These are phyloP conservation scores for Tothia fuscella DNA, from an alignment of 2,329 filamentous ascomycete species.

Conservation along the genomic window DNA sequence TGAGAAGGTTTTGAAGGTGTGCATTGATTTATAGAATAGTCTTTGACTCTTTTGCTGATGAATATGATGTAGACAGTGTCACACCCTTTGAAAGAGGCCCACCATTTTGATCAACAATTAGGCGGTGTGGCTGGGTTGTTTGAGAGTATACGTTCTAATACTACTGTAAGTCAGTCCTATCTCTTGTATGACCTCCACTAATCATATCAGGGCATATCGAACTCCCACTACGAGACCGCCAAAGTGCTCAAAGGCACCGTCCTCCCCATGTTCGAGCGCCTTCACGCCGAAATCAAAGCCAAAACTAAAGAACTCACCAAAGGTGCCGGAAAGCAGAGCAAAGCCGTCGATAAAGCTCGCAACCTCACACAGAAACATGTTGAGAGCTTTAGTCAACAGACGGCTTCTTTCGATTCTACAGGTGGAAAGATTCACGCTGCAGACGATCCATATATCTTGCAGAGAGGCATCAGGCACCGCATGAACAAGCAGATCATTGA, in stretches of 20 bases:
- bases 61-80: slow-evolving; percentile 86
- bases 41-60: background rate
- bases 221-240: slow-evolving; percentile 81
- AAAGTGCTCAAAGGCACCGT: slow-evolving; percentile 80
- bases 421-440: slow-evolving; percentile 57
- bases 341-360: slow-evolving; percentile 84
- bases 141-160: slow-evolving; percentile 87
- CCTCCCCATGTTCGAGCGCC: slow-evolving; percentile 74
- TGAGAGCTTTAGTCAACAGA: slow-evolving; percentile 78
- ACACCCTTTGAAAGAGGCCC: slow-evolving; percentile 72
- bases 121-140: slow-evolving; percentile 83
- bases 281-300: slow-evolving; percentile 94
- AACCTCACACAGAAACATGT: slow-evolving; percentile 87
- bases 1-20: slow-evolving; percentile 88
- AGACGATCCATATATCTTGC: slow-evolving; percentile 81
- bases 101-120: slow-evolving; percentile 86
- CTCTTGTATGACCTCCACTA: background rate
- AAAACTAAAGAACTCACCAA: slow-evolving; percentile 81
- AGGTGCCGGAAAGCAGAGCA: slow-evolving; percentile 72
- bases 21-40: slow-evolving; percentile 39
- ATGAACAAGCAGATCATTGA: slow-evolving; percentile 84
- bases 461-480: slow-evolving; percentile 69
- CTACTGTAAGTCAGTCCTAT: slow-evolving; percentile 44
- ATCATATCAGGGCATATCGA: slow-evolving; percentile 56
- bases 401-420: slow-evolving; percentile 65